A percentile compares a stretch with the other conserved stretches of the same genome.
phyloP scores from a whole-genome alignment of 305 asterid species.

The Coffea humblotiana region DNA sequence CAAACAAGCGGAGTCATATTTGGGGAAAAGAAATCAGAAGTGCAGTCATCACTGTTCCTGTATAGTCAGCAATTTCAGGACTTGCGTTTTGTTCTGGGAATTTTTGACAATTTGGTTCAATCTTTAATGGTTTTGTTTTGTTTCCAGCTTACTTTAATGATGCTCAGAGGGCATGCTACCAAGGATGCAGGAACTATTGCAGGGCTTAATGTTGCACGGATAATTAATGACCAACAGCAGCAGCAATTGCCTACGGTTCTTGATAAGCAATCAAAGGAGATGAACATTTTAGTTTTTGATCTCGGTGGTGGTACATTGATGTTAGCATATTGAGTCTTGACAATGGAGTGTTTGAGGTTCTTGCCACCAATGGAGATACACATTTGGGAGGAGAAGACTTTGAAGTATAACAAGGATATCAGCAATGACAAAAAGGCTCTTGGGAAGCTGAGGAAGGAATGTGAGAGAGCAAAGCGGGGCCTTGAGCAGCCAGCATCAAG shows the following conservation, averaged over 20 bases:
- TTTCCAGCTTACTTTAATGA: conserved; percentile 33
- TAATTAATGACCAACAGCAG: conserved; percentile 33
- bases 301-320: conserved; percentile 37
- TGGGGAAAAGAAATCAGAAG: conserved; percentile 28
- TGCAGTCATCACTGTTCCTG: conserved; percentile 35
- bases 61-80: neutral
- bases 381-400: conserved; percentile 40
- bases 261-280: conserved; percentile 25
- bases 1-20: conserved; percentile 26
- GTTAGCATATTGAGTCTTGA: conserved; percentile 30
- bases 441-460: conserved; percentile 41
- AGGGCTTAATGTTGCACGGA: conserved; percentile 27
- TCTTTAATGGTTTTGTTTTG: neutral
- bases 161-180: conserved; percentile 38
- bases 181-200: conserved; percentile 33
- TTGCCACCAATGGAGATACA: conserved; percentile 30
- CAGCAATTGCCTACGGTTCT: conserved; percentile 36
- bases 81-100: too few relatives aligned
- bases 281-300: conserved; percentile 26
- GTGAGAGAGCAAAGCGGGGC: conserved; percentile 49
- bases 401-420: conserved; percentile 36
- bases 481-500: conserved; percentile 43
- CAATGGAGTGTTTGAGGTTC: conserved; percentile 31
- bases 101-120: neutral
- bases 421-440: conserved; percentile 40